These are phyloP conservation scores for Vaccinium darrowii DNA, from an alignment of 148 eudicot species.

Conservation along the genomic window DNA sequence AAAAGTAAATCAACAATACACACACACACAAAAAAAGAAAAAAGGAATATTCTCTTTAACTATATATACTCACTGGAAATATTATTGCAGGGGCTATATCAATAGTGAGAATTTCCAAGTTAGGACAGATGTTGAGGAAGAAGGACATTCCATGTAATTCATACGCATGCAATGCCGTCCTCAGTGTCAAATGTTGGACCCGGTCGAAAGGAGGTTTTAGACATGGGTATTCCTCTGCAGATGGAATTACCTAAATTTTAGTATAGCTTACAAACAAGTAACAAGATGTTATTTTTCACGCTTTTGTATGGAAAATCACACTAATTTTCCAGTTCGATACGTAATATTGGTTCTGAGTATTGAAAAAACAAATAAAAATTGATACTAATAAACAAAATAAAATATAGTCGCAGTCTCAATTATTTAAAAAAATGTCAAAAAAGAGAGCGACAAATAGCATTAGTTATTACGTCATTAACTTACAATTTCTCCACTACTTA, in stretches of 20 bases:
- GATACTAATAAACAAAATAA: too few species aligned
- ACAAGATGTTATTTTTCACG: not conserved
- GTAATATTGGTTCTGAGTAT: too few species aligned
- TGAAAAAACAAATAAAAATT: too few species aligned
- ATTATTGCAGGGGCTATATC: slow-evolving; percentile 12
- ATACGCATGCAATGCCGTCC: slow-evolving; percentile 18
- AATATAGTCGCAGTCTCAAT: too few species aligned
- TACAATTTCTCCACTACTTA: too few species aligned
- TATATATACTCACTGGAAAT: slow-evolving; percentile 14
- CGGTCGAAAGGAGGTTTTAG: not conserved
- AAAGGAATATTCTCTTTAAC: too few species aligned
- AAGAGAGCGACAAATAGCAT: too few species aligned
- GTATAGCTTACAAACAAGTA: not conserved
- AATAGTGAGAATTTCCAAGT: slow-evolving; percentile 20
- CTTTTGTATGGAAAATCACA: not conserved
- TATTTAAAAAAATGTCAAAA: not conserved
- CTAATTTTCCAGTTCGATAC: too few species aligned
- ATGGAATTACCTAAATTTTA: slow-evolving; percentile 24
- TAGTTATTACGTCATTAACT: too few species aligned
- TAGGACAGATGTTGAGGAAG: slow-evolving; percentile 24
- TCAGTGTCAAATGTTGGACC: slow-evolving; percentile 16
- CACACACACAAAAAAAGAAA: too few species aligned
- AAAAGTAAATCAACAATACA: not conserved
- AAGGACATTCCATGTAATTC: slow-evolving; percentile 34
- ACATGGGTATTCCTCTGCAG: not conserved